A percentile compares a stretch with the other conserved stretches of the same genome.
Evolutionary conservation across 768 basidiomycete species (phyloP).

Genomic region (Hypholoma sublateritium): DNA sequence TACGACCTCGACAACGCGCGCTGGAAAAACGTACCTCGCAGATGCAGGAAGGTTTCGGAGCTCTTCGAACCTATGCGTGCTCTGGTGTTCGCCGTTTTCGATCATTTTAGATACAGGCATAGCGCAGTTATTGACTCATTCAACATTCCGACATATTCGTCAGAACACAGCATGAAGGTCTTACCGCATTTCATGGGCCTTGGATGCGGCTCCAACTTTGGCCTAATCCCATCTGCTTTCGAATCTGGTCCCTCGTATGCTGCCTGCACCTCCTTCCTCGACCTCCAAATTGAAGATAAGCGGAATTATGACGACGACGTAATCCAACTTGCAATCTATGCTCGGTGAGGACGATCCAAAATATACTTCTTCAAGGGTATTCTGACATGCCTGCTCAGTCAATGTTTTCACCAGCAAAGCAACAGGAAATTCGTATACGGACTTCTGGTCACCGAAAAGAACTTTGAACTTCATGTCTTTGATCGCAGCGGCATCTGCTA

Average conservation of each 20-base stretch:
- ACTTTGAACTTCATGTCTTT: constrained; percentile 13
- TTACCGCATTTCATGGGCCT: background rate
- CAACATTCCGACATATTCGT: background rate
- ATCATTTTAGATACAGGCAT: background rate
- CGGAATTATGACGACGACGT: background rate
- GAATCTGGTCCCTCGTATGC: constrained; percentile 1
- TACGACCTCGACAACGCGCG: background rate
- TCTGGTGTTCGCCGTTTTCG: background rate
- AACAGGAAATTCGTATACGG: constrained; percentile 20
- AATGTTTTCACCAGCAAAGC: constrained; percentile 19
- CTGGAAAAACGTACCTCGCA: background rate
- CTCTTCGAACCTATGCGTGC: background rate
- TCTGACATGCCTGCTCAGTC: constrained; percentile 1
- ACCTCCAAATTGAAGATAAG: constrained; percentile 8
- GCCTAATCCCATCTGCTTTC: background rate
- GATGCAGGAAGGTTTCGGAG: background rate
- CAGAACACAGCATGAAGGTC: background rate
- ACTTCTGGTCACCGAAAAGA: constrained; percentile 13
- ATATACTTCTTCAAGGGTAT: background rate
- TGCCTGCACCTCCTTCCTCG: constrained; percentile 3
- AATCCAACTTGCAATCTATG: constrained; percentile 16
- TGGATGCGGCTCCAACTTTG: background rate
- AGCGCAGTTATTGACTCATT: background rate
- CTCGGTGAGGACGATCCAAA: constrained; percentile 2
- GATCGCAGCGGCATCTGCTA: constrained; percentile 19